Base-by-base conservation (phyloP, 1,284 basidiomycete species). In the Cutaneotrichosporon cyanovorans region DNA sequence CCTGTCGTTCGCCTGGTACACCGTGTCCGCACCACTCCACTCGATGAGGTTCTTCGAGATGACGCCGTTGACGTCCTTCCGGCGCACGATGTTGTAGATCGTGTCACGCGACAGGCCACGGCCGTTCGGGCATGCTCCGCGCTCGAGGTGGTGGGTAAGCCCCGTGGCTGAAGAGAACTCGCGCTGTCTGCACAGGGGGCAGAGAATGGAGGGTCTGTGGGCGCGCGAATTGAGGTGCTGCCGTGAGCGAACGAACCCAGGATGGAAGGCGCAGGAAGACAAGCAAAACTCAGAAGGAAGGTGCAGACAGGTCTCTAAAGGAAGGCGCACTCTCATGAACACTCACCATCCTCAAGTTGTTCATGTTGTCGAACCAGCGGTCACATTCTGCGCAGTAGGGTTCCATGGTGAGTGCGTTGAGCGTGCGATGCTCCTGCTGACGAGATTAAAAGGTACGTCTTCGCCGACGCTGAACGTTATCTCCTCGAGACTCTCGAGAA, bases 141-240 rank as follows among this genome's bases (percentile, higher is more conserved):
- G n/a, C 33, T 50, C 48, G 31, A 42, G 43, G 43, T 50, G 43
- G 48, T 50, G 43, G 8, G 37, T 20, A 5, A 50, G 14, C 6
- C 43, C 48, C 1, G 48, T 42, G 5, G 48, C 48, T 7, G 19
- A 38, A 8, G 36, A 14, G 23, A 42, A 50, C 15, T 23, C 18
- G 11, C 43, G 30, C 20, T 18, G 1, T n/a, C n/a, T n/a, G 33
- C 38, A 37, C 16, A 37, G 41, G 15, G 38, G 42, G 38, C 47
- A 49, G 10, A n/a, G 11, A 8, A 44, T 19, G 6, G 16, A 12
- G 8, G 23, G 16, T 7, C 22, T 36, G 31, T 48, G 46, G 1
- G 20, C 19, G 14, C 33, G 22, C 22, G 45, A 46, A 34, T 37
- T 28, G 16, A 46, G 37, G 45, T 46, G 45, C 45, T 40, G 39